Evolutionary conservation across 2,329 filamentous ascomycete species (phyloP).

Genomic region (Colletotrichum lindemuthianum): DNA sequence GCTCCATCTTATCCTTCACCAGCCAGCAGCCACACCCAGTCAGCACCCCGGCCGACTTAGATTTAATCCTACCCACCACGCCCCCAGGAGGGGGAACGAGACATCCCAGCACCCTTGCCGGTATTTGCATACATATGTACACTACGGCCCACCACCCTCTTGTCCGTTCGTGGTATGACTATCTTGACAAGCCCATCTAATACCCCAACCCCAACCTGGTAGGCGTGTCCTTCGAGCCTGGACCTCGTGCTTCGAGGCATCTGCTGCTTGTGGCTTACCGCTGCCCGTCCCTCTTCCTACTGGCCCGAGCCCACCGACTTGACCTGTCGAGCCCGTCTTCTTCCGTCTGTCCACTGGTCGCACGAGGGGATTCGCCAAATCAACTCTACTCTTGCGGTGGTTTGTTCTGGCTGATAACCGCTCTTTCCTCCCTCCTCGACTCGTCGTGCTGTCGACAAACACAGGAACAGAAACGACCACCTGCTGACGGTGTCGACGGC

Average conservation of each 20-base stretch:
- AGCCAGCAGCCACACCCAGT: constrained; percentile 27
- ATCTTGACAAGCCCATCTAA: constrained; percentile 33
- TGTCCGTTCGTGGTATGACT: constrained; percentile 32
- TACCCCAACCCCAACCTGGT: constrained; percentile 28
- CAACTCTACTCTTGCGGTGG: constrained; percentile 12
- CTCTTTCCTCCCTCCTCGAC: constrained; percentile 16
- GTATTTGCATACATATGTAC: constrained; percentile 37
- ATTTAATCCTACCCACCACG: constrained; percentile 35
- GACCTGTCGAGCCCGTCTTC: constrained; percentile 17
- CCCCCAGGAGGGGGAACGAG: constrained; percentile 27
- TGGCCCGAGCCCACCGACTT: constrained; percentile 30
- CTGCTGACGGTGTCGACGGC: neutral
- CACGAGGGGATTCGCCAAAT: constrained; percentile 10
- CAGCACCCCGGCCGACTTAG: constrained; percentile 31
- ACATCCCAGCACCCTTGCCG: constrained; percentile 36
- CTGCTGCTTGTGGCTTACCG: constrained; percentile 36
- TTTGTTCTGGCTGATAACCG: constrained; percentile 1
- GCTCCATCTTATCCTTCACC: constrained; percentile 31
- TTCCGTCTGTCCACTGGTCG: constrained; percentile 26
- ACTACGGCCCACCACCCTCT: constrained; percentile 32
- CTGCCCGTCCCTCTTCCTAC: constrained; percentile 24
- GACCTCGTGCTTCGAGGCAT: constrained; percentile 36
- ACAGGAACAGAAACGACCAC: neutral
- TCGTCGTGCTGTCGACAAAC: neutral
- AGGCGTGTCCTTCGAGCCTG: constrained; percentile 31